Base-by-base conservation (phyloP, 192 early-diverging fungal genomes). In the Oehlia diaphana region DNA sequence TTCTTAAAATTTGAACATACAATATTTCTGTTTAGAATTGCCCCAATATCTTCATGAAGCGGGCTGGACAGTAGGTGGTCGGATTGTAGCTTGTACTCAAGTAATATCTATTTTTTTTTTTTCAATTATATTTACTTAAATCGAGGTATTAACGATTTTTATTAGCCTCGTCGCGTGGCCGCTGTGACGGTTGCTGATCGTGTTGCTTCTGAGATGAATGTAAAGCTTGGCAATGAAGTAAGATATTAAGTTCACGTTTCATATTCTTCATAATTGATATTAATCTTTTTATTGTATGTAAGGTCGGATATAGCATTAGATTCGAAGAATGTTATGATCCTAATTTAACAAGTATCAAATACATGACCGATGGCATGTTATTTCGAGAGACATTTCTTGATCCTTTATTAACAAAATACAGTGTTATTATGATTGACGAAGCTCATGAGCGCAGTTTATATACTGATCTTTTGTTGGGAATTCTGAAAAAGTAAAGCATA, bases 401-500 rank as follows among this genome's bases (percentile, higher is more conserved):
- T 81, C 88, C 89, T 13, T 72, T 96, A 72, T 83, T 99, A 21
- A 78, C 83, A 2, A 78, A 88, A 33, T 99, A 99, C 83, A 91
- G 91, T 62, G 94, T 94, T 7, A 91, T 99, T 78, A 90, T 99
- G 35, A 82, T 99, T 62, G 98, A 99, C 81, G 98, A 99, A 82
- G 98, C 98, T 0, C 98, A 99, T 83, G 98, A 99, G 83, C 92
- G 98, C 16, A 98, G 95, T 0, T 75, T 99, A 77, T 88, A 97
- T 21, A 99, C 93, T 0, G 93, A 94, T 70, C 86, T 93, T 53
- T 75, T 94, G 31, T 69, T 94, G 37, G 92, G 92, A 28, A 86
- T 93, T 2, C 50, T 95, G 39, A 95, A 95, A 88, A 93, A 94
- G 95, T 95, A 87, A 68, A 86, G 50, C 50, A 58, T 19, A 53